Conservation (phyloP, 345 rosid species). For the Eucalyptus erythrocorys region DNA sequence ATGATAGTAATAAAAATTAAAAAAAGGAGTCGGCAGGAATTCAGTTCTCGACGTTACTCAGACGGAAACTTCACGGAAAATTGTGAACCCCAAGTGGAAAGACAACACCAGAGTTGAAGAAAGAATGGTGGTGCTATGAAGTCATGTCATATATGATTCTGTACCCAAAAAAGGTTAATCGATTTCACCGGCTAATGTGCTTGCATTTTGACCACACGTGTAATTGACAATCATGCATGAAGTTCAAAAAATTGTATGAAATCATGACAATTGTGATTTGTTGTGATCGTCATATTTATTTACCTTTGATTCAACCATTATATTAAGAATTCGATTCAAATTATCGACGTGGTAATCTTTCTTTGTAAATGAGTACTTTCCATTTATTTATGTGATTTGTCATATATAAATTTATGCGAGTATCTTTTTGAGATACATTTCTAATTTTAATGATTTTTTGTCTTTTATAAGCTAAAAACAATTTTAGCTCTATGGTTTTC, state of each 20-base stretch:
- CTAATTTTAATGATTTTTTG: not conserved
- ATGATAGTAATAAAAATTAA: not conserved
- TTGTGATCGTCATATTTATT: not conserved
- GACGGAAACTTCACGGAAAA: not conserved
- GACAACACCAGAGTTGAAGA: not conserved
- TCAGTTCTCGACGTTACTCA: not conserved
- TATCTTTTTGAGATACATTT: not conserved
- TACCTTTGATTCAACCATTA: not conserved
- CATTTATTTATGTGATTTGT: not conserved
- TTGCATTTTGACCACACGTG: not conserved
- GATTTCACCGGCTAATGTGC: not conserved
- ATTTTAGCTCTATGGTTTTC: not conserved
- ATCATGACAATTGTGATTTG: not conserved
- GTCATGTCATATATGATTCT: not conserved
- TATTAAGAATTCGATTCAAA: not conserved
- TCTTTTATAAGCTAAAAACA: not conserved
- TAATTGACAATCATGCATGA: not conserved
- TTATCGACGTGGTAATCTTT: rapidly evolving
- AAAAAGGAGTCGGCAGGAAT: not conserved
- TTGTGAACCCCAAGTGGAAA: not conserved
- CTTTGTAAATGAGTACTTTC: not conserved
- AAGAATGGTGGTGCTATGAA: not conserved
- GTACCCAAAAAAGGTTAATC: not conserved
- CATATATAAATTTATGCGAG: not conserved
- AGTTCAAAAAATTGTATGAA: not conserved